Percentiles rank a stretch among this genome's conserved stretches.
Evolutionary conservation across 2,329 filamentous ascomycete species (phyloP).

Genomic region (Alternaria conjuncta): DNA sequence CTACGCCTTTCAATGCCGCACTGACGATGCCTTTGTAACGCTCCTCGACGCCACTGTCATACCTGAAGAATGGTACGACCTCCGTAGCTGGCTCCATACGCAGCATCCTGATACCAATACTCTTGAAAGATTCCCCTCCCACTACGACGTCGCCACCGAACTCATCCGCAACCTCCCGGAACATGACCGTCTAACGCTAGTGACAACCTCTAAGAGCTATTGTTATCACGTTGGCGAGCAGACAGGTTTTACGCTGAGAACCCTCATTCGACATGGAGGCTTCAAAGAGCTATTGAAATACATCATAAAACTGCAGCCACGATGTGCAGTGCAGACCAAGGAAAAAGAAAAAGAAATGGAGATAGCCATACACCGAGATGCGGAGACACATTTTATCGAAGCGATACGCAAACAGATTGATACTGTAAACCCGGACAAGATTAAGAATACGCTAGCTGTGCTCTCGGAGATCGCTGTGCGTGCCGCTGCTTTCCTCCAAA

Average conservation of each 20-base stretch:
- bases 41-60: not conserved
- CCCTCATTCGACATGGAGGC: not conserved
- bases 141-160: not conserved
- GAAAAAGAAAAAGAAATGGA: not conserved
- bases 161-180: not conserved
- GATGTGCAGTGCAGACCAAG: not conserved
- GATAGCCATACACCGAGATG: not conserved
- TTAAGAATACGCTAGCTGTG: not conserved
- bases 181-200: not conserved
- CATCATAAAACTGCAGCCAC: not conserved
- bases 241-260: not conserved
- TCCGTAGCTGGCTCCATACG: not conserved
- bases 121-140: not conserved
- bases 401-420: not conserved
- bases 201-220: not conserved
- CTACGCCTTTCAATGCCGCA: not conserved
- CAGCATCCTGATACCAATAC: not conserved
- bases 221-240: not conserved
- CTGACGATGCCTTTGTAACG: not conserved
- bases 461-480: not conserved
- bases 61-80: not conserved
- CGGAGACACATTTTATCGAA: not conserved
- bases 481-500: not conserved
- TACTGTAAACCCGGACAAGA: not conserved
- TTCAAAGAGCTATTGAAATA: not conserved